Evolutionary conservation across 306 rosid species (phyloP).

Genomic region (Malus sylvestris): DNA sequence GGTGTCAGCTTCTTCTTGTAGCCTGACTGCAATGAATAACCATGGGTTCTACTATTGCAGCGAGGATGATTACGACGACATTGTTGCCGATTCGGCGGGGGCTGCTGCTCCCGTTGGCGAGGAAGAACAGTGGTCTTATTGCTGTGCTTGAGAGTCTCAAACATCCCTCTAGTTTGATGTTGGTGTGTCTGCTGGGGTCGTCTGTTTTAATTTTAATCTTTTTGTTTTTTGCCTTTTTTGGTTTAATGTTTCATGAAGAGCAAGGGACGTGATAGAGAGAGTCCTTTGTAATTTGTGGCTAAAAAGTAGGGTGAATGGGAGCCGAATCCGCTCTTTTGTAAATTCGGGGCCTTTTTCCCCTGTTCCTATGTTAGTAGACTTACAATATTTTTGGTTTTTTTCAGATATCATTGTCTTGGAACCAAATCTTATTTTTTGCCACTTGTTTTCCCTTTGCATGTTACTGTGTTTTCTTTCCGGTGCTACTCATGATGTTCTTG

Average conservation of each 20-base stretch:
- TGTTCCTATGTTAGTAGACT: constrained; percentile 23
- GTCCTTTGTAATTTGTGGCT: constrained; percentile 23
- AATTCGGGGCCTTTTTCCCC: constrained; percentile 35
- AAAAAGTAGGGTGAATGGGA: constrained; percentile 19
- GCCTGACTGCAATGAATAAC: constrained; percentile 44
- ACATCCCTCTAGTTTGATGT: constrained; percentile 7
- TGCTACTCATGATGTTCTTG: neutral
- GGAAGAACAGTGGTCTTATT: constrained; percentile 65
- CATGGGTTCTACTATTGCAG: constrained; percentile 51
- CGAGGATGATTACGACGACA: constrained; percentile 34
- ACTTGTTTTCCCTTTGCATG: neutral
- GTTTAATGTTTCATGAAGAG: constrained; percentile 8
- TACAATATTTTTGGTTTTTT: neutral
- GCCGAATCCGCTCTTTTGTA: constrained; percentile 39
- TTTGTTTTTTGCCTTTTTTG: neutral
- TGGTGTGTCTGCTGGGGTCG: constrained; percentile 21
- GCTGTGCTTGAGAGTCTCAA: constrained; percentile 35
- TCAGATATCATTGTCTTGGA: neutral
- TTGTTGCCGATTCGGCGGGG: constrained; percentile 31
- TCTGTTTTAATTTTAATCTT: neutral
- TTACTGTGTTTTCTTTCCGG: neutral
- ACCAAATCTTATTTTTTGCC: neutral
- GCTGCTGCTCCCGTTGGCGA: constrained; percentile 11
- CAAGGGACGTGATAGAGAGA: constrained; percentile 9
- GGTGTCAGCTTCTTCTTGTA: constrained; percentile 34